Evolutionary conservation across 768 basidiomycete species (phyloP), one percentile per base, ranked within the genome.

Genomic region (Suillus lakei): DNA sequence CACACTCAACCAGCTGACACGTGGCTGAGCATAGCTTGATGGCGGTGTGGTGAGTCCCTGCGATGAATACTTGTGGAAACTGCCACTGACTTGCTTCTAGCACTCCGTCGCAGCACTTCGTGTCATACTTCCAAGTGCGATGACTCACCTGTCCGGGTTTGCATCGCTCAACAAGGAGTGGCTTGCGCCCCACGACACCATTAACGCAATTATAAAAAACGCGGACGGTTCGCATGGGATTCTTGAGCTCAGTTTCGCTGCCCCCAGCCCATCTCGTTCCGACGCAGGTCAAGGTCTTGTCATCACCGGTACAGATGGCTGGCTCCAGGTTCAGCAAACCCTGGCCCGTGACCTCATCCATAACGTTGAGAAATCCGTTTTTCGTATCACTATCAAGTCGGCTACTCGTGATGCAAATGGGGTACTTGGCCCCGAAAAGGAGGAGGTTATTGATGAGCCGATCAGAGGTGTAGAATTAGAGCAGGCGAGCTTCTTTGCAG

Each of bases 131-230:
- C 83, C 88, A 12, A 73, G 74, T 70, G 66, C 79, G 15, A 69
- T 90, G 66, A 84, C 81, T 8, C 79, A 84, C 58, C 77, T 96
- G 26, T 85, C 89, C 28, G 88, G 85, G 2, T 85, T 87, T 71
- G 84, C 91, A 12, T 86, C 89, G 5, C 82, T 93, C 41, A 90
- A 89, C 76, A 85, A 88, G 68, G 83, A 88, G 16, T 88, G 88
- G 74, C 86, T 96, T 43, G 81, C 84, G 3, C 95, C 94, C 0
- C 86, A 89, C 69, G 95, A 96, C 79, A 95, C 93, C 10, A 85
- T 97, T 70, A 82, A 87, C 68, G 80, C 85, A 26, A 72, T 87
- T 66, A 77, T 85, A 64, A 80, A 82, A 65, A 72, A 74, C 34
- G 72, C 73, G 16, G 84, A 85, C 38, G 86, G 84, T 26, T 77